Conservation (phyloP, 2,329 filamentous ascomycete genomes). For the Plectosphaerella plurivora region DNA sequence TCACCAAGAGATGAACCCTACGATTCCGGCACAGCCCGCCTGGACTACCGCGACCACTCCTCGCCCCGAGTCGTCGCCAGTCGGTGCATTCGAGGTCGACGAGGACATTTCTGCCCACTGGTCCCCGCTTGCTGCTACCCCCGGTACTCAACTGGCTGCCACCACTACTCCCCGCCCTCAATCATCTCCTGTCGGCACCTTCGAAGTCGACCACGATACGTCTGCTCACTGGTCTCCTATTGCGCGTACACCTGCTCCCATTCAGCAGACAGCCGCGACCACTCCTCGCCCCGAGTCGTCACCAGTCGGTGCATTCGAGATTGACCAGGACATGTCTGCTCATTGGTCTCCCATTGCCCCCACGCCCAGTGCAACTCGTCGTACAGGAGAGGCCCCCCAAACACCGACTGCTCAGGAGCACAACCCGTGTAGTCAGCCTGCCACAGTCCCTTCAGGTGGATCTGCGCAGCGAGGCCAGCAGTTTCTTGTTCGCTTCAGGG, state of each 20-base stretch:
- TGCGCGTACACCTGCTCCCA: not conserved
- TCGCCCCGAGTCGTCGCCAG: not conserved
- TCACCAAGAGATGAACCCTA: not conserved
- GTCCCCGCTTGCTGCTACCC: not conserved
- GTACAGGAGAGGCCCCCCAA: no score
- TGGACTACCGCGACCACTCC: not conserved
- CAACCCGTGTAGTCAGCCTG: no score
- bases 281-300: not conserved
- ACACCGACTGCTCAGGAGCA: no score
- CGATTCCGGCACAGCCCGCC: not conserved
- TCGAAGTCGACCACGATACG: not conserved
- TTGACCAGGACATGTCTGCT: not conserved
- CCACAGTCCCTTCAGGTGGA: no score
- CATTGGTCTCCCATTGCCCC: not conserved
- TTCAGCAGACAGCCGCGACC: no score
- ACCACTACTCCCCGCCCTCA: not conserved
- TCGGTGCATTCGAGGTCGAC: not conserved
- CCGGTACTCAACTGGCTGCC: not conserved
- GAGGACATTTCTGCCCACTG: not conserved
- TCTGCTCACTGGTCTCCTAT: not conserved
- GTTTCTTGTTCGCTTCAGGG: no score
- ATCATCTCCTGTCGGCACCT: not conserved
- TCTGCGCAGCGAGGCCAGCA: no score
- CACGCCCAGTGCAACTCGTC: not conserved
- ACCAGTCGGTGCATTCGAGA: not conserved